Conservation (phyloP, 768 basidiomycete species). For the Termitomyces bulborhizus region DNA sequence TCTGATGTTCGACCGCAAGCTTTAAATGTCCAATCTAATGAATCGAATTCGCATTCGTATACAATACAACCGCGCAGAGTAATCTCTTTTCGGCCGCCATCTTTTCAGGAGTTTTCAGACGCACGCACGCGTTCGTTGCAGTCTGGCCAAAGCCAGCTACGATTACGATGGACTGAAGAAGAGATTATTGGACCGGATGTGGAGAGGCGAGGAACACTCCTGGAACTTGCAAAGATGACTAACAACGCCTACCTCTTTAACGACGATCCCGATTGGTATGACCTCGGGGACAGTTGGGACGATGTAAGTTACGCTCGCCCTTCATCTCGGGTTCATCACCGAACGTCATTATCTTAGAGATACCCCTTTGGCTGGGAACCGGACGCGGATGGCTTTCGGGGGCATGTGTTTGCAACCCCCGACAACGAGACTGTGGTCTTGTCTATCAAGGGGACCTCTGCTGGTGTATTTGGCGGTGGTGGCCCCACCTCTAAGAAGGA, state of each 20-base stretch:
- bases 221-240: slow-evolving; percentile 90
- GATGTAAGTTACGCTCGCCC: slow-evolving; percentile 25
- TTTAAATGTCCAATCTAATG: slow-evolving; percentile 3
- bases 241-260: slow-evolving; percentile 82
- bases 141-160: slow-evolving; percentile 35
- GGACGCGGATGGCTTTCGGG: slow-evolving; percentile 81
- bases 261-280: slow-evolving; percentile 70
- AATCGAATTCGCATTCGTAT: slow-evolving; percentile 19
- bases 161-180: slow-evolving; percentile 66
- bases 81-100: slow-evolving; percentile 39
- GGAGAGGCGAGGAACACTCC: slow-evolving; percentile 65
- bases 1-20: slow-evolving; percentile 33
- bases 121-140: slow-evolving; percentile 40
- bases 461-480: slow-evolving; percentile 61
- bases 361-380: slow-evolving; percentile 92
- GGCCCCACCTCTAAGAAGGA: slow-evolving; percentile 89
- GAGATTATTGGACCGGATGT: slow-evolving; percentile 73
- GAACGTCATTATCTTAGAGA: slow-evolving; percentile 31
- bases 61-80: slow-evolving; percentile 30
- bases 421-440: slow-evolving; percentile 84
- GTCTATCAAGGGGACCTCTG: slow-evolving; percentile 93
- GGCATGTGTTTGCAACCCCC: slow-evolving; percentile 81
- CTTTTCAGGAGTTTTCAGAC: slow-evolving; percentile 35
- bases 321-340: slow-evolving; percentile 3
- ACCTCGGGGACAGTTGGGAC: slow-evolving; percentile 62